Conservation (phyloP, 306 rosid species). For the Cyamopsis tetragonoloba region DNA sequence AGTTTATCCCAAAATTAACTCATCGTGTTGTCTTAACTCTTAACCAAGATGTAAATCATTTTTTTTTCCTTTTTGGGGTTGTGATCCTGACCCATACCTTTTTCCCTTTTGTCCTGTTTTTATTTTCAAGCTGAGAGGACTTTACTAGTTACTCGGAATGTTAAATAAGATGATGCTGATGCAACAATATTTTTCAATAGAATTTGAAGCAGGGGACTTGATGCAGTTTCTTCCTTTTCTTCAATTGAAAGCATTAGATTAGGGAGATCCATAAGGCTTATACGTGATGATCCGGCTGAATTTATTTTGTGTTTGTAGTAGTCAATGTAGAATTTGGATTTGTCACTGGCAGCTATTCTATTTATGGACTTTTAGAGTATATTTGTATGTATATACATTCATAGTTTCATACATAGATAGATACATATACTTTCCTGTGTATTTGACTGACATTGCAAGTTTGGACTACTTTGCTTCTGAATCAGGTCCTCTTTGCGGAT, state of each 20-base stretch:
- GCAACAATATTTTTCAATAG: not conserved
- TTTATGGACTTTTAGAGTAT: too few species aligned
- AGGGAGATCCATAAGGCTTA: not conserved
- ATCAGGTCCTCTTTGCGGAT: constrained; percentile 28
- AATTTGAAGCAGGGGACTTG: not conserved
- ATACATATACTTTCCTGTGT: not conserved
- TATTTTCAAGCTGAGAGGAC: not conserved
- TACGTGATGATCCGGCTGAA: not conserved
- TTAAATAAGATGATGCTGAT: not conserved
- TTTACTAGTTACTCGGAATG: not conserved
- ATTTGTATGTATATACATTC: not conserved
- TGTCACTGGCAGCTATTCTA: not conserved
- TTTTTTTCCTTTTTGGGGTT: not conserved
- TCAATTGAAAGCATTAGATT: not conserved
- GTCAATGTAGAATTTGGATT: not conserved
- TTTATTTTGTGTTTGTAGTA: not conserved
- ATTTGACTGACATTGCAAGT: constrained; percentile 6
- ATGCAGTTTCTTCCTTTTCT: not conserved
- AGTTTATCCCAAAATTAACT: not conserved
- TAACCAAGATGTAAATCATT: not conserved
- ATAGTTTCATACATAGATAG: too few species aligned
- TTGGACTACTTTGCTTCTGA: constrained; percentile 18
- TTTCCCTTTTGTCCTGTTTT: not conserved
- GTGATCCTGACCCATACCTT: constrained; percentile 4
- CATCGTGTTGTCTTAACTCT: not conserved